Base-by-base conservation (phyloP, 768 basidiomycete genomes). In the Daedaleopsis nitida region DNA sequence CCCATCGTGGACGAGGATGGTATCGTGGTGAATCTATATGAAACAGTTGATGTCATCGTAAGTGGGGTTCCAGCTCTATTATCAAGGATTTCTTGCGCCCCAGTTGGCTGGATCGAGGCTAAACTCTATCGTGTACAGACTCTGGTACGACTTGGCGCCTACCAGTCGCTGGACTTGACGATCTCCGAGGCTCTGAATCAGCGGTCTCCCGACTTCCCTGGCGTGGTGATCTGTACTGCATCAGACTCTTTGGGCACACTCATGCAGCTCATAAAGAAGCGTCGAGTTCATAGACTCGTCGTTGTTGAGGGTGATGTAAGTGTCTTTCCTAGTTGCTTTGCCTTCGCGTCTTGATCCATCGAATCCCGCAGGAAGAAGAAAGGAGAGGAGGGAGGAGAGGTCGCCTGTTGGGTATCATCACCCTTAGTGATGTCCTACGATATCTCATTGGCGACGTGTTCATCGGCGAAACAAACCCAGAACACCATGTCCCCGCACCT, bases 1-100 rank as follows among this genome's bases (percentile, higher is more conserved):
- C 97, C 97, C 9, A 98, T 99, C 71, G 83, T 98, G 34, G 93
- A 99, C 68, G 86, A 91, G 59, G 84, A 94, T 9, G 96, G 96
- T 10, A 83, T 95, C 55, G 97, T 99, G 44, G 83, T 98, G 65
- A 96, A 99, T 72, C 76, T 99, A 51, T 99, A 98, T 72, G 97
- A 99, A 76, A 98, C 97, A 6, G 97, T 99, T 23, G 97, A 99
- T 79, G 96, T 99, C 52, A 96, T 98, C 63, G 96, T 97, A 74
- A 69, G 89, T 74, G 27, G 27, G 27, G 27, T 32, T 32, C 27
- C 27, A 32, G 27, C 27, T 32, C 27, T 44, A 43, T 24, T 5
- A 21, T 45, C 34, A 4, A 55, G 60, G n/a, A 49, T 8, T 14
- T 38, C 37, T 38, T 14, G 37, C 14, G 8, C 14, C 14, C 37